Conservation (phyloP, 2,329 filamentous ascomycete species). For the Didymella keratinophila region DNA sequence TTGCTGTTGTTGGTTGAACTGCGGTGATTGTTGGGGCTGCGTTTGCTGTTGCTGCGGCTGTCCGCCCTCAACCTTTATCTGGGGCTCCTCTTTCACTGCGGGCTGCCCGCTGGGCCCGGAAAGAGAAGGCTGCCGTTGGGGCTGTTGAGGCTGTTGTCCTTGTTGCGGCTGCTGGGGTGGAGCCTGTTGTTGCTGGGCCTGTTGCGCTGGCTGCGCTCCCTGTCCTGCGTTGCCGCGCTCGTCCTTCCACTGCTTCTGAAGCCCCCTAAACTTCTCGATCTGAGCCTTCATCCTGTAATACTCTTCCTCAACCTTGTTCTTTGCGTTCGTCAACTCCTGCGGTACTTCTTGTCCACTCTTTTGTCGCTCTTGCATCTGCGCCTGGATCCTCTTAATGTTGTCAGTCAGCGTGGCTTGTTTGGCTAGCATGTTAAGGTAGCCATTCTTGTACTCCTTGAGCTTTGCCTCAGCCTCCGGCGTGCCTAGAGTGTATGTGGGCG, state of each 20-base stretch:
- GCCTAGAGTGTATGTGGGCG: slow-evolving; percentile 37
- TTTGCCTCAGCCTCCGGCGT: slow-evolving; percentile 49
- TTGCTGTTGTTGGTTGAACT: slow-evolving; percentile 40
- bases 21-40: slow-evolving; percentile 27
- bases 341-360: slow-evolving; percentile 45
- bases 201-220: slow-evolving; percentile 29
- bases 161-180: slow-evolving; percentile 29
- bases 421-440: slow-evolving; percentile 46
- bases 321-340: slow-evolving; percentile 38
- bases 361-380: slow-evolving; percentile 44
- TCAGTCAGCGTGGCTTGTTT: slow-evolving; percentile 42
- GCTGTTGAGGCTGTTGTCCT: slow-evolving; percentile 40
- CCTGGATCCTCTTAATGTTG: slow-evolving; percentile 36
- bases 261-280: slow-evolving; percentile 47
- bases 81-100: slow-evolving; percentile 44
- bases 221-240: slow-evolving; percentile 47
- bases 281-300: slow-evolving; percentile 41
- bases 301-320: slow-evolving; percentile 41
- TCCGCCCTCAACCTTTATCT: slow-evolving; percentile 49
- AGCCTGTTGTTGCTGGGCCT: slow-evolving; percentile 30
- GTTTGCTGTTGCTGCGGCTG: slow-evolving; percentile 29
- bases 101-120: slow-evolving; percentile 34
- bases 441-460: slow-evolving; percentile 47
- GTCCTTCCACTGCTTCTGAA: slow-evolving; percentile 46
- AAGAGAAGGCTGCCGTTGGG: slow-evolving; percentile 41